Conservation (phyloP, 2,329 filamentous ascomycete genomes). For the Stagonosporopsis tanaceti region DNA sequence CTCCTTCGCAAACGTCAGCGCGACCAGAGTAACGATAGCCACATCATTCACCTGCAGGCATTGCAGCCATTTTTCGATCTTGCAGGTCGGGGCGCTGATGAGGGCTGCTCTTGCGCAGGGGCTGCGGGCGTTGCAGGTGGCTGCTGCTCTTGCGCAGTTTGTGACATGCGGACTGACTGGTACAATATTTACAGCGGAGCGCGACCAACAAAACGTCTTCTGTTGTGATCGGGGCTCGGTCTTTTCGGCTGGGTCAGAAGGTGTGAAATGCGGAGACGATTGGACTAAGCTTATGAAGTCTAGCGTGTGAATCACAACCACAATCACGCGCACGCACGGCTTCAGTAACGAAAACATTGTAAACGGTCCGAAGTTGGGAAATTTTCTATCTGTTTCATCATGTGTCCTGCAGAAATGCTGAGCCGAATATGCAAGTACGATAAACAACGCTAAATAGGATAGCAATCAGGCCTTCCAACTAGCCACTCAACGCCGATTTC, state of each 20-base stretch:
- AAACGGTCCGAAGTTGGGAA: background rate
- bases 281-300: constrained; percentile 6
- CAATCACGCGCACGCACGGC: constrained; percentile 1
- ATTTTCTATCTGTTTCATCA: constrained; percentile 1
- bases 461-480: background rate
- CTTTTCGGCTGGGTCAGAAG: constrained; percentile 2
- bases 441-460: constrained; percentile 7
- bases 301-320: constrained; percentile 12
- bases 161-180: constrained; percentile 28
- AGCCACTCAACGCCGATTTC: constrained; percentile 20
- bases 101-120: constrained; percentile 16
- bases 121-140: constrained; percentile 25
- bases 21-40: background rate
- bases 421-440: constrained; percentile 1
- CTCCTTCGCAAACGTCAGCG: constrained; percentile 47
- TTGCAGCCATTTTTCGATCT: constrained; percentile 45
- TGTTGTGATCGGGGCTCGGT: constrained; percentile 2
- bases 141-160: constrained; percentile 24
- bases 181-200: background rate
- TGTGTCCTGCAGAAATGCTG: background rate
- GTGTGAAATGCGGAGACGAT: constrained; percentile 22
- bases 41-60: constrained; percentile 34
- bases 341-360: background rate
- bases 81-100: constrained; percentile 34
- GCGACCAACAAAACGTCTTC: background rate